These are phyloP conservation scores for Alternaria triticimaculans DNA, from an alignment of 2,329 filamentous ascomycete genomes.

Conservation along the genomic window DNA sequence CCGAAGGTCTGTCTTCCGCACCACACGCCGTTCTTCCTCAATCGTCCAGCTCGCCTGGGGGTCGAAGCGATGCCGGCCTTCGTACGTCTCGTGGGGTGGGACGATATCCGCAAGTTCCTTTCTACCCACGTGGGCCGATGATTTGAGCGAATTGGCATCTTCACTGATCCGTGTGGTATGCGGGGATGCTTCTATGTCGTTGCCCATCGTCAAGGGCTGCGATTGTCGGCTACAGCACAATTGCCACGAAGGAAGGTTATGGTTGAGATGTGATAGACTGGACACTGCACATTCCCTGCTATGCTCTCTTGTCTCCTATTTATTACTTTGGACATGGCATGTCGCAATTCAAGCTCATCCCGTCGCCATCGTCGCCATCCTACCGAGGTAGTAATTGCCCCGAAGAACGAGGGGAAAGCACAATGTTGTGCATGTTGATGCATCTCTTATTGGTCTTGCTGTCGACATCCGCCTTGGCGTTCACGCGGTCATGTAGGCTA, in stretches of 20 bases:
- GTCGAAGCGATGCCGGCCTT: slow-evolving; percentile 65
- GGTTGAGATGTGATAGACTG: not conserved
- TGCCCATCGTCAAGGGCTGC: slow-evolving; percentile 22
- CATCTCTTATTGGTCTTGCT: slow-evolving; percentile 3
- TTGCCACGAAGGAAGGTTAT: not conserved
- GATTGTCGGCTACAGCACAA: not conserved
- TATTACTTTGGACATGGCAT: slow-evolving; percentile 13
- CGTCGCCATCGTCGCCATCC: slow-evolving; percentile 10
- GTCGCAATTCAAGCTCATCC: slow-evolving; percentile 27
- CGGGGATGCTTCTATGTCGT: slow-evolving; percentile 33
- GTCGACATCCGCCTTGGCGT: not conserved
- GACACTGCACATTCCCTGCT: not conserved
- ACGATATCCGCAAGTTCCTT: slow-evolving; percentile 35
- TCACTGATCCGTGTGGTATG: slow-evolving; percentile 25
- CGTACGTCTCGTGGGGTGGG: slow-evolving; percentile 56
- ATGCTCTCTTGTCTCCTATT: not conserved
- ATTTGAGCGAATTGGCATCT: slow-evolving; percentile 33
- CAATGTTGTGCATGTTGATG: slow-evolving; percentile 3
- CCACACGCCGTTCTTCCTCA: slow-evolving; percentile 62
- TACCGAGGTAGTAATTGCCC: slow-evolving; percentile 13
- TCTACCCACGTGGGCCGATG: slow-evolving; percentile 33
- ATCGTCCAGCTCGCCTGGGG: slow-evolving; percentile 61
- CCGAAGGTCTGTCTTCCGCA: slow-evolving; percentile 56
- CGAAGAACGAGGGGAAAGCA: slow-evolving; percentile 5
- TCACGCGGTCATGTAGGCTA: slow-evolving; percentile 1